These are phyloP conservation scores for Nitzschia sp. DNA, from an alignment of 108 stramenopile genomes.

Conservation along the genomic window DNA sequence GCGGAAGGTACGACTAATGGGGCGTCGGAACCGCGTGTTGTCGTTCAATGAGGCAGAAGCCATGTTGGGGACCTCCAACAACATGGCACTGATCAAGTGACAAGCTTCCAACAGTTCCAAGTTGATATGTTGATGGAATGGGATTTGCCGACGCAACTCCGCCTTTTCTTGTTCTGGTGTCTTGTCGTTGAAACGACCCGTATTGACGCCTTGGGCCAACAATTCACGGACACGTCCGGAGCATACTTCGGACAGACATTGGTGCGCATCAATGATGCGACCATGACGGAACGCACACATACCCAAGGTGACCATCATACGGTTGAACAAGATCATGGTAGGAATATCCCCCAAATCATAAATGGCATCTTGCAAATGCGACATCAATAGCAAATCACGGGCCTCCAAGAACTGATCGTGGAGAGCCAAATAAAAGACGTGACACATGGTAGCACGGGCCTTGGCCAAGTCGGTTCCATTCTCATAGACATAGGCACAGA, in stretches of 20 bases:
- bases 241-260: conserved; percentile 92
- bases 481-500: conserved; percentile 90
- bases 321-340: conserved; percentile 97
- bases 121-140: conserved; percentile 96
- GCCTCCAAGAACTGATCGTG: conserved; percentile 97
- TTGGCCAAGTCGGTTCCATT: conserved; percentile 84
- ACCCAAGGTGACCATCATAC: conserved; percentile 96
- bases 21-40: conserved; percentile 47
- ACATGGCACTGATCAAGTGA: conserved; percentile 96
- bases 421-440: conserved; percentile 93
- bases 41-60: conserved; percentile 53
- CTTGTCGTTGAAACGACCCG: conserved; percentile 83
- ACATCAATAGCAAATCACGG: conserved; percentile 96
- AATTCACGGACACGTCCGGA: conserved; percentile 90
- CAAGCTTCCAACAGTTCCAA: conserved; percentile 95
- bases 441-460: conserved; percentile 95
- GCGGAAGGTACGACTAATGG: conserved; percentile 92
- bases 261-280: conserved; percentile 91
- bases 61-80: conserved; percentile 98
- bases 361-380: conserved; percentile 90
- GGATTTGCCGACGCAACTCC: conserved; percentile 95
- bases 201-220: conserved; percentile 90
- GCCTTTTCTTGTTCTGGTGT: conserved; percentile 94
- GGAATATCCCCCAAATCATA: conserved; percentile 73
- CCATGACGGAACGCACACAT: conserved; percentile 96